These are phyloP conservation scores for Polyplosphaeria fusca DNA, from an alignment of 495 filamentous ascomycete species.

Conservation along the genomic window DNA sequence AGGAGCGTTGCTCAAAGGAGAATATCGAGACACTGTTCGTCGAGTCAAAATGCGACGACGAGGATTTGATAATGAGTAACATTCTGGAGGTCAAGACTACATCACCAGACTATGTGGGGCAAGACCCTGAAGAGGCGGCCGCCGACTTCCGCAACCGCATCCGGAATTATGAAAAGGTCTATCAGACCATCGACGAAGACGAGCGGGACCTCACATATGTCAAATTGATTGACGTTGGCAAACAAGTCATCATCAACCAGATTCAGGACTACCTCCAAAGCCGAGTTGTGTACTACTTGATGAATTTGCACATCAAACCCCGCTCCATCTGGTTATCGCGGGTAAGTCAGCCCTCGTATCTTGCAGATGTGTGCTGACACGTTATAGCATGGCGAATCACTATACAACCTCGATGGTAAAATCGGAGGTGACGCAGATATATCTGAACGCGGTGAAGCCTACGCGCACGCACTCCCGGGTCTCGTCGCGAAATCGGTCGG, in stretches of 20 bases:
- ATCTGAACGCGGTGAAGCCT: conserved; percentile 80
- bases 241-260: conserved; percentile 93
- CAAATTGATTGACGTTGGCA: conserved; percentile 94
- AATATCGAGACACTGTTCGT: conserved; percentile 90
- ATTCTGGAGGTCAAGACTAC: conserved; percentile 97
- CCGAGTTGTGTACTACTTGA: conserved; percentile 93
- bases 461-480: conserved; percentile 75
- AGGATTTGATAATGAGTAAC: conserved; percentile 93
- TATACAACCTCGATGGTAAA: conserved; percentile 80
- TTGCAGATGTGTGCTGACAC: conserved; percentile 17
- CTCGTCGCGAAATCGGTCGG: conserved; percentile 79
- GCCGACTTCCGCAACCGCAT: conserved; percentile 91
- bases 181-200: conserved; percentile 83
- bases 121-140: conserved; percentile 87
- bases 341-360: conserved; percentile 52
- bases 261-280: conserved; percentile 96
- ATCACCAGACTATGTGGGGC: conserved; percentile 88
- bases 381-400: conserved; percentile 82
- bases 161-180: conserved; percentile 92
- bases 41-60: conserved; percentile 92
- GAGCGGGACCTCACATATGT: conserved; percentile 87
- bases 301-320: conserved; percentile 97
- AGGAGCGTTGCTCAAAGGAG: conserved; percentile 65
- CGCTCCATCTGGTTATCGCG: conserved; percentile 95
- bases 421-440: conserved; percentile 90